These are phyloP conservation scores for Yamadazyma siamensis DNA, from an alignment of 1,139 yeast genomes.

Conservation along the genomic window DNA sequence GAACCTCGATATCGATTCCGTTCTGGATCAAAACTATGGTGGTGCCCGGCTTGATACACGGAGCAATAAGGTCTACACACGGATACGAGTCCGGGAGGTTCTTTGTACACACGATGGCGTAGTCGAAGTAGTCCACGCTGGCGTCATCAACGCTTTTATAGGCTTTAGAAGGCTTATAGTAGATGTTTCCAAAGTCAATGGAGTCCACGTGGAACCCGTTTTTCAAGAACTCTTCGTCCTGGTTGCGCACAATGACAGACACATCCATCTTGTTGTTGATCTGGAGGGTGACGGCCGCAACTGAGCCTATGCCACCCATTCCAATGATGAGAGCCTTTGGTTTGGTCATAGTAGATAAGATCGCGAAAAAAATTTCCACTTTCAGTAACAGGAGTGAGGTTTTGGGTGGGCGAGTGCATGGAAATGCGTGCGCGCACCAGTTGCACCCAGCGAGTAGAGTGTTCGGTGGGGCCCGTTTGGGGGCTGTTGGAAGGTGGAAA, in stretches of 20 bases:
- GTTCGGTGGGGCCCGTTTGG: too few relatives aligned
- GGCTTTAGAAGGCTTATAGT: conserved; percentile 53
- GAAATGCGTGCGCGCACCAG: conserved; percentile 1
- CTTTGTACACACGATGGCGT: conserved; percentile 64
- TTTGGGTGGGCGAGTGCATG: conserved; percentile 4
- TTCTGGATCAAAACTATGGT: conserved; percentile 67
- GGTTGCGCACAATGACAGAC: conserved; percentile 64
- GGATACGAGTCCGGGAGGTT: conserved; percentile 64
- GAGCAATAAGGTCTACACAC: conserved; percentile 56
- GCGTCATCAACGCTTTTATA: conserved; percentile 43
- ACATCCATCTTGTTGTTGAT: conserved; percentile 45
- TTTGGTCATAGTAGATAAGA: conserved; percentile 1
- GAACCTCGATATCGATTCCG: conserved; percentile 70
- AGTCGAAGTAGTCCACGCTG: conserved; percentile 46
- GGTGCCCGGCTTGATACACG: conserved; percentile 50
- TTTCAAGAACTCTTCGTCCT: conserved; percentile 48
- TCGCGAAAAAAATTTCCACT: neutral
- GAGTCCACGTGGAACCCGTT: conserved; percentile 62
- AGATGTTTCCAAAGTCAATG: conserved; percentile 54
- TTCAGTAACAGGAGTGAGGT: neutral
- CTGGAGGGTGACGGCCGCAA: conserved; percentile 60
- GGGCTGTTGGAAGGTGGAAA: too few relatives aligned
- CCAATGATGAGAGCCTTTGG: conserved; percentile 41
- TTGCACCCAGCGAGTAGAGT: too few relatives aligned
- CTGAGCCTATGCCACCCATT: conserved; percentile 63